Percentiles rank a stretch among this genome's conserved stretches.
phyloP scores from a whole-genome alignment of 1,139 yeast species.

The Pneumocystis jirovecii region DNA sequence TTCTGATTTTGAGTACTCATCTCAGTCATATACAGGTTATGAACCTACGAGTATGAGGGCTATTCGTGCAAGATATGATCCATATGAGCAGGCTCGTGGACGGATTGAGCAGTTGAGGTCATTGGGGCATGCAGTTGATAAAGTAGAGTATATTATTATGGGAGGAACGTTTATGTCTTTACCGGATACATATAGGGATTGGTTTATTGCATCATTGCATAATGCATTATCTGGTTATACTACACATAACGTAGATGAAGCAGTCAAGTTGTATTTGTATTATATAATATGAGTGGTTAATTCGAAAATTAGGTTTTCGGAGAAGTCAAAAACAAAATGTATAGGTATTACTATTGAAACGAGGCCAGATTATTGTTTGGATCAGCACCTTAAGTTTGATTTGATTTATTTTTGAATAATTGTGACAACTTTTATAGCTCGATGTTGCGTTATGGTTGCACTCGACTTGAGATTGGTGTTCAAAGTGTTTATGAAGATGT shows the following conservation, averaged over 20 bases:
- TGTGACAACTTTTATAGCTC: constrained; percentile 35
- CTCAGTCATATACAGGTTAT: constrained; percentile 96
- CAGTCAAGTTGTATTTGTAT: constrained; percentile 33
- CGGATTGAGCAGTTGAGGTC: constrained; percentile 90
- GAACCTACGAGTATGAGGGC: constrained; percentile 99
- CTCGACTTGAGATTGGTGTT: constrained; percentile 92
- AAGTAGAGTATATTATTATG: constrained; percentile 95
- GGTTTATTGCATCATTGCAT: constrained; percentile 75
- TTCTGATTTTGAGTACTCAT: constrained; percentile 91
- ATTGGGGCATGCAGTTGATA: constrained; percentile 90
- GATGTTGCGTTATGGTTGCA: constrained; percentile 92
- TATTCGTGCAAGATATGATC: constrained; percentile 91
- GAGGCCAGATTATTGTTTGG: constrained; percentile 96
- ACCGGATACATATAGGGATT: constrained; percentile 77
- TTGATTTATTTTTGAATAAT: neutral
- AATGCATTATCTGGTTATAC: constrained; percentile 91
- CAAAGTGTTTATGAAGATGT: constrained; percentile 97
- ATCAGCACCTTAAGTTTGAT: constrained; percentile 46
- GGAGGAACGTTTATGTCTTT: constrained; percentile 98
- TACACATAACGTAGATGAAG: constrained; percentile 78
- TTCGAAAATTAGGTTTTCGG: constrained; percentile 39
- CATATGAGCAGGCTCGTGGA: constrained; percentile 97
- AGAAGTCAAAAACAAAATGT: constrained; percentile 90
- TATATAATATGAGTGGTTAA: neutral
- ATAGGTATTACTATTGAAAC: constrained; percentile 98